phyloP scores from a whole-genome alignment of 306 rosid species.

The Heteromeles arbutifolia region DNA sequence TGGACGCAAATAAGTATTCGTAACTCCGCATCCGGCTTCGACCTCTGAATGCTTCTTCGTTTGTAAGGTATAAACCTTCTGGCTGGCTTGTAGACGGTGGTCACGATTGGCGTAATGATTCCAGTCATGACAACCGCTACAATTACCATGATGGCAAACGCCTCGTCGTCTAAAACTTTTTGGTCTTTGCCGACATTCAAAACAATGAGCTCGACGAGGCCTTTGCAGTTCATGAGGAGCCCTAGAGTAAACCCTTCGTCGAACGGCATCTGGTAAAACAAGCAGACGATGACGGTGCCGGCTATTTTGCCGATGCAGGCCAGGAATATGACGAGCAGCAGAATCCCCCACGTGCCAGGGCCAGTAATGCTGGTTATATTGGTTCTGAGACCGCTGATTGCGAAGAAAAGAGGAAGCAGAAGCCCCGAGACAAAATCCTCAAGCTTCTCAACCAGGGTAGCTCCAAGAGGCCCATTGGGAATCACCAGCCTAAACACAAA shows the following conservation, averaged over 20 bases:
- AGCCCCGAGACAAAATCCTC: constrained; percentile 97
- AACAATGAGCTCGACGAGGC: constrained; percentile 80
- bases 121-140: constrained; percentile 68
- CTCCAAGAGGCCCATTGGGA: constrained; percentile 85
- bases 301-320: constrained; percentile 62
- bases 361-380: constrained; percentile 30
- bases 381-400: constrained; percentile 82
- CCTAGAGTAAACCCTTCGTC: constrained; percentile 75
- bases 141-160: constrained; percentile 80
- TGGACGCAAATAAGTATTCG: constrained; percentile 63
- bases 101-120: constrained; percentile 52
- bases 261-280: constrained; percentile 52
- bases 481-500: constrained; percentile 79
- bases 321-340: constrained; percentile 47
- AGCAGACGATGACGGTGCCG: constrained; percentile 55
- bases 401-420: constrained; percentile 83
- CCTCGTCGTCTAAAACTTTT: constrained; percentile 62
- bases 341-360: constrained; percentile 40
- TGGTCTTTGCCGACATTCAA: constrained; percentile 89
- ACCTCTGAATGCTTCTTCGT: constrained; percentile 53
- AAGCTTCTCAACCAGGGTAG: constrained; percentile 80
- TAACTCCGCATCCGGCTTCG: constrained; percentile 57
- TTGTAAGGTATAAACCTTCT: constrained; percentile 45
- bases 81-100: constrained; percentile 58
- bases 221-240: constrained; percentile 91